phyloP scores from a whole-genome alignment of 345 rosid genomes.

The Lumnitzera littorea region DNA sequence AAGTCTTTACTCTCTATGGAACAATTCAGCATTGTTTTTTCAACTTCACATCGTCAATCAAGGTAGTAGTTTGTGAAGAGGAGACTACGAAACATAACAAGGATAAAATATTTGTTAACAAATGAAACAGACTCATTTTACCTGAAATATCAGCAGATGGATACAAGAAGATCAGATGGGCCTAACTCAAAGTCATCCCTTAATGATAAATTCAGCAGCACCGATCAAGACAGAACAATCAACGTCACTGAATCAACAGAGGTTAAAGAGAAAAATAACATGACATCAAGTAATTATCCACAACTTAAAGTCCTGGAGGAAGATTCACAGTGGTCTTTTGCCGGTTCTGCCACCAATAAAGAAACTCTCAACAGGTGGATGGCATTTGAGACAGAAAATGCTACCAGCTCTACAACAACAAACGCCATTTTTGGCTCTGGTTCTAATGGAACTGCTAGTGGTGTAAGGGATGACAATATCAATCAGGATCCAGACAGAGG shows the following conservation, averaged over 20 bases:
- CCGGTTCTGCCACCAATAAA: constrained; percentile 9
- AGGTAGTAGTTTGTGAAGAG: no score
- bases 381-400: constrained; percentile 40
- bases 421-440: not conserved
- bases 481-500: not conserved
- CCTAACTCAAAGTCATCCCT: not conserved
- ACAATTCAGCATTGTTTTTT: not conserved
- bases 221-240: constrained; percentile 9
- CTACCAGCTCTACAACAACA: not conserved
- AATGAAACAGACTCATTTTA: no score
- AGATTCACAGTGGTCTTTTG: constrained; percentile 11
- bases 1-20: no score
- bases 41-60: not conserved
- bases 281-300: constrained; percentile 7
- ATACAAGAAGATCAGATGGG: constrained; percentile 3
- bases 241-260: constrained; percentile 17
- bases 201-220: no score
- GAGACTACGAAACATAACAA: no score
- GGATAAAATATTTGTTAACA: no score
- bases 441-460: not conserved
- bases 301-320: constrained; percentile 3
- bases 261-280: not conserved
- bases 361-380: constrained; percentile 47
- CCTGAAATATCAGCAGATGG: no score
- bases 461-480: not conserved